Base-by-base conservation (phyloP, 495 filamentous ascomycete species). In the Astrothelium subdiscretum region DNA sequence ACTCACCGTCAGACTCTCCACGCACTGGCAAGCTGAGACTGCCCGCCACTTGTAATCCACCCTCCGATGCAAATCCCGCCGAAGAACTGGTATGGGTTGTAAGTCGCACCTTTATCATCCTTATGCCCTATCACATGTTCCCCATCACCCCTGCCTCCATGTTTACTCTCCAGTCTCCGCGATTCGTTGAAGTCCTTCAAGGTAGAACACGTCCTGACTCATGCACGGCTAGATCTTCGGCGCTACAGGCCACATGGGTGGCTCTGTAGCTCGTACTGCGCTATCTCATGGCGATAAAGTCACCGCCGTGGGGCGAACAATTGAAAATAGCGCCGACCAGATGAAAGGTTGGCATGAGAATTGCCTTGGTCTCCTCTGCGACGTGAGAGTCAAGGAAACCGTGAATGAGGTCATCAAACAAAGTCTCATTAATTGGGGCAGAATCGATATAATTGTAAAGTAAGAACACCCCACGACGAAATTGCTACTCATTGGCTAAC, bases 211-310 rank as follows among this genome's bases (percentile, higher is more conserved):
- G 8, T 54, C 22, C 48, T 29, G 48, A 54, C 48, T 54, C 48
- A 29, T 26, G 48, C 48, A 29, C 15, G 2, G 1, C 18, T 60
- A 91, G 87, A 80, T 98, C 65, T 98, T 97, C 73, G 94, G 94
- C 48, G 91, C 90, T 44, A 97, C 91, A 3, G 94, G 94, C 59
- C 94, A 98, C 69, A 95, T 97, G 79, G 94, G 94, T 65, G 88
- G 91, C 58, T 92, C 88, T 12, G 83, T 98, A 26, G 89, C 90
- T 52, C 90, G 90, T 65, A 84, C 81, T 32, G 87, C 85, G 22
- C 79, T 97, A n/a, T 77, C 83, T 26, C 85, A 90, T 66, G 85
- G 87, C 63, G 94, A 98, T 68, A 80, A 88, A n/a, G 92, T 97
- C 63, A 83, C 86, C 10, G 90, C 92, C 15, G 91, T 95, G 2